Conservation (phyloP, 2,329 filamentous ascomycete species). For the Lachnellula subtilissima region DNA sequence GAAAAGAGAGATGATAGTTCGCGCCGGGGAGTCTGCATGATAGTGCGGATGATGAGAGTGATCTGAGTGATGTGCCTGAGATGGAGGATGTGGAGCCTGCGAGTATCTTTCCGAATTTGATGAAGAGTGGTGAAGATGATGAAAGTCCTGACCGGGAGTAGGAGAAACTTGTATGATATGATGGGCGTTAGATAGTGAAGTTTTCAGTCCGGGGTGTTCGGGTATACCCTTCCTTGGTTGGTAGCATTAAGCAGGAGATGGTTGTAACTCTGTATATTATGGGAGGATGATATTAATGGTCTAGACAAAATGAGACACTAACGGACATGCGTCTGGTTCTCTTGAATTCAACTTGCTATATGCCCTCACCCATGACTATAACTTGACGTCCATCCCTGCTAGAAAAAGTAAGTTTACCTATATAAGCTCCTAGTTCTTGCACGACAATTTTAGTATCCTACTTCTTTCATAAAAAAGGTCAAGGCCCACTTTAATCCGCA, state of each 20-base stretch:
- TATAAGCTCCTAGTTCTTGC: too few species aligned
- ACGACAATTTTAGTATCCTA: too few species aligned
- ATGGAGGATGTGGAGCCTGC: conserved; percentile 27
- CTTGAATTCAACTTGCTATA: too few species aligned
- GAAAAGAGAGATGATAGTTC: conserved; percentile 32
- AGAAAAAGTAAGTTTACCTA: too few species aligned
- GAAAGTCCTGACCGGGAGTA: not conserved
- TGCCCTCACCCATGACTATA: too few species aligned
- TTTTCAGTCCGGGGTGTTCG: not conserved
- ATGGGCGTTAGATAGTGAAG: not conserved
- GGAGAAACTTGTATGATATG: not conserved
- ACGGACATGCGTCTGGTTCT: too few species aligned
- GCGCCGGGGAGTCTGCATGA: conserved; percentile 40
- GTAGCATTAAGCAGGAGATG: not conserved
- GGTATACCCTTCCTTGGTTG: not conserved
- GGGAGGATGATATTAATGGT: not conserved
- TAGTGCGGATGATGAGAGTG: conserved; percentile 49
- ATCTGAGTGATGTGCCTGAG: conserved; percentile 45
- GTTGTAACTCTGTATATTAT: not conserved
- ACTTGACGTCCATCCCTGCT: too few species aligned
- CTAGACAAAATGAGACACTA: not conserved
- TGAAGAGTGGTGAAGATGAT: not conserved
- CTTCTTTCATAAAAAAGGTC: too few species aligned
- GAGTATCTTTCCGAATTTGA: conserved; percentile 18
- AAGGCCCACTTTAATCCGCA: too few species aligned